These are phyloP conservation scores for Alternaria conjuncta DNA, from an alignment of 2,329 filamentous ascomycete genomes.

Conservation along the genomic window DNA sequence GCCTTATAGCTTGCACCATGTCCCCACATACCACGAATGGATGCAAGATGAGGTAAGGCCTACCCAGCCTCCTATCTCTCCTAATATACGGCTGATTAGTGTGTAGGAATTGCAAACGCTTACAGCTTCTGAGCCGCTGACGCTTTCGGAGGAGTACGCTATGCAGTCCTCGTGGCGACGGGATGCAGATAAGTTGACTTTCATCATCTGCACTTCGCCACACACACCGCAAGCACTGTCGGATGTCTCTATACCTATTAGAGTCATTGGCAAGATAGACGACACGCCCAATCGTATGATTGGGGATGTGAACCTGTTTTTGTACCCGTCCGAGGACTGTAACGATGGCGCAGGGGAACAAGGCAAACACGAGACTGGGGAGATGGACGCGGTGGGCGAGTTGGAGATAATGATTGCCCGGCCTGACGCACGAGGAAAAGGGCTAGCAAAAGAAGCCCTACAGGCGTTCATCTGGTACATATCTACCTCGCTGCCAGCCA, in stretches of 20 bases:
- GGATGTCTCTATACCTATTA: not conserved
- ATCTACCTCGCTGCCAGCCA: constrained; percentile 55
- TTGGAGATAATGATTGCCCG: constrained; percentile 86
- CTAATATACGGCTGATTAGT: not conserved
- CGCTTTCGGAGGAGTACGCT: constrained; percentile 79
- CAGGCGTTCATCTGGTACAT: constrained; percentile 75
- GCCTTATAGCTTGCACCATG: constrained; percentile 83
- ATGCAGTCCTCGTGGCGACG: constrained; percentile 90
- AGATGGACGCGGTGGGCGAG: constrained; percentile 65
- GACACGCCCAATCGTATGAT: constrained; percentile 62
- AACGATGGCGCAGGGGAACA: constrained; percentile 10
- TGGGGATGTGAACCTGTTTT: constrained; percentile 69
- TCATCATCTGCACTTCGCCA: constrained; percentile 71
- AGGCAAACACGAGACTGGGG: not conserved
- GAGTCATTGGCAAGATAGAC: constrained; percentile 35
- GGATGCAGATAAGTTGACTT: constrained; percentile 87
- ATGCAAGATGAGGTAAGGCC: constrained; percentile 76
- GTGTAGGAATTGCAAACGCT: constrained; percentile 71
- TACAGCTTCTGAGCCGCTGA: constrained; percentile 86
- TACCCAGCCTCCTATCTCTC: not conserved
- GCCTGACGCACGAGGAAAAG: constrained; percentile 62
- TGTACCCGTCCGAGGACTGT: constrained; percentile 56
- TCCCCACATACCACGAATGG: constrained; percentile 84
- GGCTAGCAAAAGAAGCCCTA: constrained; percentile 71
- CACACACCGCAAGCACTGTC: not conserved